Evolutionary conservation across 345 rosid genomes (phyloP).

Genomic region (Carallia brachiata): DNA sequence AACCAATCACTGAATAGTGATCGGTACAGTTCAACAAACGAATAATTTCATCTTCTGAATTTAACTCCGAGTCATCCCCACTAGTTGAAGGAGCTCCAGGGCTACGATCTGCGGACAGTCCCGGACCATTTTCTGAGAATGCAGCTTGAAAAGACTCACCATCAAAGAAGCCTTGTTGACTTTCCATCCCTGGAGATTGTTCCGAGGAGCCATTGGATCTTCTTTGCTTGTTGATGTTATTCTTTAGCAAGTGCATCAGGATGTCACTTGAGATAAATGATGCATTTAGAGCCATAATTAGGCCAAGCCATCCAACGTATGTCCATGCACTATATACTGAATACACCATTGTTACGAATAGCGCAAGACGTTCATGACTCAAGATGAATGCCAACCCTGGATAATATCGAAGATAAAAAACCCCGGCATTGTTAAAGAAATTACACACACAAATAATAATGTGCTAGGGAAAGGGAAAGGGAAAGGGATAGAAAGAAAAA

Average conservation of each 20-base stretch:
- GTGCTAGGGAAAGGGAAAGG: slow-evolving; percentile 2
- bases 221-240: slow-evolving; percentile 52
- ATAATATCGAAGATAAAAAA: slow-evolving; percentile 13
- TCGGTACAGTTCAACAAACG: slow-evolving; percentile 76
- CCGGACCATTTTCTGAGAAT: slow-evolving; percentile 57
- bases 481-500: slow-evolving; percentile 1
- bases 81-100: slow-evolving; percentile 87
- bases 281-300: slow-evolving; percentile 76
- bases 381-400: slow-evolving; percentile 72
- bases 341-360: slow-evolving; percentile 56
- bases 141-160: slow-evolving; percentile 53
- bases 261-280: slow-evolving; percentile 91
- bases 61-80: slow-evolving; percentile 72
- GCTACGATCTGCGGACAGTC: slow-evolving; percentile 58
- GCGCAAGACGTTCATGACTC: slow-evolving; percentile 69
- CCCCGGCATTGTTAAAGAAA: slow-evolving; percentile 8
- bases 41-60: slow-evolving; percentile 90
- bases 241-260: slow-evolving; percentile 69
- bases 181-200: slow-evolving; percentile 47
- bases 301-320: slow-evolving; percentile 80
- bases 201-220: slow-evolving; percentile 39
- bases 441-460: slow-evolving; percentile 1
- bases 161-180: slow-evolving; percentile 35
- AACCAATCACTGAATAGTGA: slow-evolving; percentile 80
- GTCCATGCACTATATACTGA: slow-evolving; percentile 84